phyloP scores from a whole-genome alignment of 768 basidiomycete genomes.

The Leccinum broughii region DNA sequence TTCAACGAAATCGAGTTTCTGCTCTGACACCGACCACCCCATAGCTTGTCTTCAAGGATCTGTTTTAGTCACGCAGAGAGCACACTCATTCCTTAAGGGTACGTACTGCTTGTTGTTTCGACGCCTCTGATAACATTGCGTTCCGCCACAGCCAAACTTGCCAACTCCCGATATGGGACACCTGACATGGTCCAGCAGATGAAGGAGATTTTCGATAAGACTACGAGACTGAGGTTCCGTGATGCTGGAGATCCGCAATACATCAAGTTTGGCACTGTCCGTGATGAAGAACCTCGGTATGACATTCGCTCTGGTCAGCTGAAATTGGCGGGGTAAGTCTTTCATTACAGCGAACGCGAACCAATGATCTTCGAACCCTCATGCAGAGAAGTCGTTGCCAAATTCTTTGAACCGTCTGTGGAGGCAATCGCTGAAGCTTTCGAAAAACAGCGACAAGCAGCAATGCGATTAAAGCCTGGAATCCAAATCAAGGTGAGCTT shows the following conservation, averaged over 20 bases:
- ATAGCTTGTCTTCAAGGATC: constrained; percentile 43
- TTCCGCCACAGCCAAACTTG: constrained; percentile 26
- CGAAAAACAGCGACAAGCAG: constrained; percentile 24
- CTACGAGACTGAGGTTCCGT: constrained; percentile 42
- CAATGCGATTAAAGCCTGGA: constrained; percentile 7
- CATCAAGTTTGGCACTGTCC: constrained; percentile 38
- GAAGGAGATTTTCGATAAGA: constrained; percentile 35
- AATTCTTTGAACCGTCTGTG: constrained; percentile 46
- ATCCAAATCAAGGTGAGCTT: constrained; percentile 31
- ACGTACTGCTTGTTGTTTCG: background rate
- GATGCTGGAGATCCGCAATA: constrained; percentile 35
- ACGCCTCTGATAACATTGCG: background rate
- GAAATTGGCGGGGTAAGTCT: constrained; percentile 36
- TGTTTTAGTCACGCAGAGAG: constrained; percentile 36
- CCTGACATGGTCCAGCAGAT: constrained; percentile 35
- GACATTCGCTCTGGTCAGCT: constrained; percentile 39
- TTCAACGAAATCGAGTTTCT: background rate
- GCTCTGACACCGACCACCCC: constrained; percentile 1
- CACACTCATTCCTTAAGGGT: constrained; percentile 31
- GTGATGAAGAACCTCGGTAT: constrained; percentile 34
- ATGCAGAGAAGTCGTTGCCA: constrained; percentile 36
- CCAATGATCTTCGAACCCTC: background rate
- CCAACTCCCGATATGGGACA: constrained; percentile 30
- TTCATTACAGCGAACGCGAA: background rate
- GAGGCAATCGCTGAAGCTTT: constrained; percentile 37